Evolutionary conservation across 495 filamentous ascomycete species (phyloP).

Genomic region (Trichoderma orchidacearum): DNA sequence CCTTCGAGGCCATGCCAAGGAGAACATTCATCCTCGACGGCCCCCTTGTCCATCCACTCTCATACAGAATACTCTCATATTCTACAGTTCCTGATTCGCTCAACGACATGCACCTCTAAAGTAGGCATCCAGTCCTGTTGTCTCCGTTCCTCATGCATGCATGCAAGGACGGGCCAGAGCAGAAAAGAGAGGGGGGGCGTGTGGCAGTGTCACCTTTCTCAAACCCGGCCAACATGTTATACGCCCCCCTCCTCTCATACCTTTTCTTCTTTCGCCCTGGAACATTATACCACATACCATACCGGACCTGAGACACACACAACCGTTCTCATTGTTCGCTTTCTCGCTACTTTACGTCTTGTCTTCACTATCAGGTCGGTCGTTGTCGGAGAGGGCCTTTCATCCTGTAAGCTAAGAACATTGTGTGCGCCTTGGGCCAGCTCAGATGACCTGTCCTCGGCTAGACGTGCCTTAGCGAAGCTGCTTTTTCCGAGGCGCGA

Average conservation of each 20-base stretch:
- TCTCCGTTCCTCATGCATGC: not conserved
- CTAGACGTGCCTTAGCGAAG: not conserved
- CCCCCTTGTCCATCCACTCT: not conserved
- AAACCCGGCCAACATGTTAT: not conserved
- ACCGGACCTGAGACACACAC: not conserved
- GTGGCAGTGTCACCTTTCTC: not conserved
- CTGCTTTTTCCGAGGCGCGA: not conserved
- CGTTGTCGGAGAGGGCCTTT: not conserved
- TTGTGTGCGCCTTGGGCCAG: not conserved
- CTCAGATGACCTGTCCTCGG: not conserved
- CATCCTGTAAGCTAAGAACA: not conserved
- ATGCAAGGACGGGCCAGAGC: not conserved
- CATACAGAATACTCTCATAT: not conserved
- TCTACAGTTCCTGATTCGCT: not conserved
- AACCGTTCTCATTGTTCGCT: not conserved
- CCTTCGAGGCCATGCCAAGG: too few species aligned
- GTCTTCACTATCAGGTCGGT: not conserved
- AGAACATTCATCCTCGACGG: not conserved
- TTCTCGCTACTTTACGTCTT: not conserved
- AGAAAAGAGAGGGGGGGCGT: not conserved
- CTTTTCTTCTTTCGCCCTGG: not conserved
- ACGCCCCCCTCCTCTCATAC: not conserved
- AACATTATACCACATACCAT: not conserved
- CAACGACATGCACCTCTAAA: not conserved
- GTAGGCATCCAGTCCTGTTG: not conserved